Evolutionary conservation across 1,284 basidiomycete genomes (phyloP).

Genomic region (Sporisorium reilianum): DNA sequence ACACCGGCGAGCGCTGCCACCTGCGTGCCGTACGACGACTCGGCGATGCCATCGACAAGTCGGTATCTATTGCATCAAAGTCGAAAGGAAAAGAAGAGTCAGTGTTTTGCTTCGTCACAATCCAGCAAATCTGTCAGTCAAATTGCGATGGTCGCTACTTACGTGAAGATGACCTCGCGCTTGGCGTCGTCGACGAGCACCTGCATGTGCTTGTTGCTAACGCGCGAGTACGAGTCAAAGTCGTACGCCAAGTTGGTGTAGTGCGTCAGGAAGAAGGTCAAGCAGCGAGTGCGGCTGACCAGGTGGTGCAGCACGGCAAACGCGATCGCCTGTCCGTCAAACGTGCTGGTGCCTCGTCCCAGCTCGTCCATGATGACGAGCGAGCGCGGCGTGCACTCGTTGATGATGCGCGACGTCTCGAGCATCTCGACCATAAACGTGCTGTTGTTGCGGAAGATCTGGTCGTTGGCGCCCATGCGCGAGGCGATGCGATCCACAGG

Average conservation of each 20-base stretch:
- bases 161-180: conserved; percentile 67
- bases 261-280: conserved; percentile 68
- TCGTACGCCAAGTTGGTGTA: conserved; percentile 64
- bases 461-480: conserved; percentile 86
- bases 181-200: conserved; percentile 66
- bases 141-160: conserved; percentile 17
- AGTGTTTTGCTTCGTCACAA: not conserved
- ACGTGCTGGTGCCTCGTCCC: conserved; percentile 69
- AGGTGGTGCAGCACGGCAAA: conserved; percentile 67
- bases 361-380: conserved; percentile 69
- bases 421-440: conserved; percentile 70
- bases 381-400: conserved; percentile 67
- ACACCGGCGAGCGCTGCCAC: conserved; percentile 67
- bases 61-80: conserved; percentile 49
- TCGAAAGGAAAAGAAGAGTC: not conserved
- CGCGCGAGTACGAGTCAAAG: conserved; percentile 64
- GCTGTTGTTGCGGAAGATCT: conserved; percentile 66
- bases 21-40: conserved; percentile 81
- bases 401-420: conserved; percentile 66
- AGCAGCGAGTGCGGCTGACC: conserved; percentile 64
- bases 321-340: conserved; percentile 68
- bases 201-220: conserved; percentile 68
- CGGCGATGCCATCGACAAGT: conserved; percentile 75
- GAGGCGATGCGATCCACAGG: conserved; percentile 95
- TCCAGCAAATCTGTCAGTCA: not conserved